Conservation (phyloP, 352 stramenopile genomes). For the Halophytophthora batemanensis region DNA sequence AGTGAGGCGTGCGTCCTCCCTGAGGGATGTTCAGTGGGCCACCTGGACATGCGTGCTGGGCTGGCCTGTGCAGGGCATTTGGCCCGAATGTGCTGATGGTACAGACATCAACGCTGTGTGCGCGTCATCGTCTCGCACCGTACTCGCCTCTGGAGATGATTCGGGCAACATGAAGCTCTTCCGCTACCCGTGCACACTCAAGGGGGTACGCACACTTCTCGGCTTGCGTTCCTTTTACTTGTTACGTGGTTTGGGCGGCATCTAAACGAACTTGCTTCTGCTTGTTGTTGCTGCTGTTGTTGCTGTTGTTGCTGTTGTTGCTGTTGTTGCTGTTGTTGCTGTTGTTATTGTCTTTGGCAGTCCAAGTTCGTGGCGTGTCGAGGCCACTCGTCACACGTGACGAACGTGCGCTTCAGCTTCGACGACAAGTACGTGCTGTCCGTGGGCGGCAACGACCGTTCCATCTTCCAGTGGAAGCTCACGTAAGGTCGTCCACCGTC, state of each 20-base stretch:
- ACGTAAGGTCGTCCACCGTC: slow-evolving; percentile 14
- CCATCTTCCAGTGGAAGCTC: slow-evolving; percentile 86
- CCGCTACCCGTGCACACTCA: slow-evolving; percentile 75
- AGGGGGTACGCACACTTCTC: slow-evolving; percentile 38
- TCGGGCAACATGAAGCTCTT: slow-evolving; percentile 83
- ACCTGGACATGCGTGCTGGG: slow-evolving; percentile 88
- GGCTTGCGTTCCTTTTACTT: neutral
- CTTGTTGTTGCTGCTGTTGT: neutral
- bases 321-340: neutral
- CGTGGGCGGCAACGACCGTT: slow-evolving; percentile 78
- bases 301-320: neutral
- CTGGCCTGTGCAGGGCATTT: slow-evolving; percentile 92
- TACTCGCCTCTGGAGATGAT: slow-evolving; percentile 83
- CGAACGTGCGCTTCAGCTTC: slow-evolving; percentile 76
- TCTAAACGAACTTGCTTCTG: neutral
- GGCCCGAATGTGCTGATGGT: slow-evolving; percentile 73
- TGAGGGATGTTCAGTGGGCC: slow-evolving; percentile 83
- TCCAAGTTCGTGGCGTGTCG: slow-evolving; percentile 46
- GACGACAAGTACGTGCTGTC: slow-evolving; percentile 85
- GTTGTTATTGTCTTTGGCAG: slow-evolving; percentile 17
- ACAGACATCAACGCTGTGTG: slow-evolving; percentile 84
- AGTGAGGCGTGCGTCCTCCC: slow-evolving; percentile 72
- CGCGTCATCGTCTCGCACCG: slow-evolving; percentile 55
- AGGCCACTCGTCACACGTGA: slow-evolving; percentile 82
- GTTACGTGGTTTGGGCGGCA: neutral